phyloP scores from a whole-genome alignment of 768 basidiomycete genomes.

The Termitomyces eurrhizus region DNA sequence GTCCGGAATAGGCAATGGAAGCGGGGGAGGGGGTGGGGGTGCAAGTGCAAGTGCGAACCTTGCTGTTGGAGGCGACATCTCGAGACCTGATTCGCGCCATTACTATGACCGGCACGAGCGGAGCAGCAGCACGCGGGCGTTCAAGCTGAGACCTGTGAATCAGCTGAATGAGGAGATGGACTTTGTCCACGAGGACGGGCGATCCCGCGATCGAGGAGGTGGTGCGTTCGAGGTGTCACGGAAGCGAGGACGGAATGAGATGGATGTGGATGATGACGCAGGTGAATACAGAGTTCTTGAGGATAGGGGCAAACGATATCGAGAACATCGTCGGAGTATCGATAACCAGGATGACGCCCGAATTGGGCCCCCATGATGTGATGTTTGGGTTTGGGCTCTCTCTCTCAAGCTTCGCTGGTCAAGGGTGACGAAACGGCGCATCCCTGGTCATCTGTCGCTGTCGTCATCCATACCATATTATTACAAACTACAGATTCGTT shows the following conservation, averaged over 20 bases:
- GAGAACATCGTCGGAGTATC: conserved; percentile 37
- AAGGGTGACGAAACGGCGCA: conserved; percentile 7
- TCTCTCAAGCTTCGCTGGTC: too few species aligned
- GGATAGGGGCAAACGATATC: conserved; percentile 60
- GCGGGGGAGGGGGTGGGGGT: background rate
- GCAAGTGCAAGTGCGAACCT: too few species aligned
- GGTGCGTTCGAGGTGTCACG: conserved; percentile 26
- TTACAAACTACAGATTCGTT: conserved; percentile 10
- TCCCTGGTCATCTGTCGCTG: conserved; percentile 11
- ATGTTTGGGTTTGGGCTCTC: too few species aligned
- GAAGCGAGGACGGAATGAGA: conserved; percentile 58
- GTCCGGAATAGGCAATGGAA: conserved; percentile 30
- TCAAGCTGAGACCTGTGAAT: conserved; percentile 48
- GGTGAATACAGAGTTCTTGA: conserved; percentile 38
- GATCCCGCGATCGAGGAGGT: conserved; percentile 38
- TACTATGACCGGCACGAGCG: conserved; percentile 44
- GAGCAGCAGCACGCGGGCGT: conserved; percentile 30
- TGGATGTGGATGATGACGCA: conserved; percentile 60
- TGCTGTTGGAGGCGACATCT: conserved; percentile 32
- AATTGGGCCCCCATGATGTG: conserved; percentile 25
- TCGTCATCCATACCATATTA: background rate
- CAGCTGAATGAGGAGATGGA: conserved; percentile 46
- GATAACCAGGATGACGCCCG: conserved; percentile 37
- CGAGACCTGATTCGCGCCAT: conserved; percentile 52
- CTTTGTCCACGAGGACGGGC: conserved; percentile 51